Percentiles rank a stretch among this genome's conserved stretches.
Conservation (phyloP, 495 filamentous ascomycete genomes). For the Pseudevernia furfuracea region DNA sequence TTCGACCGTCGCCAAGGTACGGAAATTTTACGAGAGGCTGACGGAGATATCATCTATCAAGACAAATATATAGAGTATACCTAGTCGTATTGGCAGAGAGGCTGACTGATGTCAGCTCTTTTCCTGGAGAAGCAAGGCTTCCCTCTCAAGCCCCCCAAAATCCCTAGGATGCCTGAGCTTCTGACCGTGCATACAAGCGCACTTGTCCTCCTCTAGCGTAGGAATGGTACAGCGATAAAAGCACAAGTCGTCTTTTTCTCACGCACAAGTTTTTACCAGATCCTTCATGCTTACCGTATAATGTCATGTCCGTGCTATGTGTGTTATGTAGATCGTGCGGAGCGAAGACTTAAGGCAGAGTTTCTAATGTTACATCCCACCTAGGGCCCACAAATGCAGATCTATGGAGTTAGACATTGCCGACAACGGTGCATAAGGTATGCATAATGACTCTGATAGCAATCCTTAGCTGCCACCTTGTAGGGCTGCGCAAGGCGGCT, state of each 20-base stretch:
- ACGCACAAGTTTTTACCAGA: neutral
- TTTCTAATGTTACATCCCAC: neutral
- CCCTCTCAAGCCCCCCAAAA: neutral
- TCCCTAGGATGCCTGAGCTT: constrained; percentile 7
- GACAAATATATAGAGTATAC: neutral
- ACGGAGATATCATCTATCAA: neutral
- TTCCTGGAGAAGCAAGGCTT: constrained; percentile 2
- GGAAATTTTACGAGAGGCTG: neutral
- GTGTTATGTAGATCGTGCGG: neutral
- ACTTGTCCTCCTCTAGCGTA: constrained; percentile 9
- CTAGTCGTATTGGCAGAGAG: neutral
- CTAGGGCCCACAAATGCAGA: constrained; percentile 4
- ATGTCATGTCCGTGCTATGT: constrained; percentile 9
- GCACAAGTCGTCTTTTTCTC: neutral
- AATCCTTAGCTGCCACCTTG: constrained; percentile 13
- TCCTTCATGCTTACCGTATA: constrained; percentile 11
- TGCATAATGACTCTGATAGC: neutral
- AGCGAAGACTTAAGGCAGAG: constrained; percentile 2
- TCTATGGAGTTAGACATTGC: constrained; percentile 4
- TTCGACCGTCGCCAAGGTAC: constrained; percentile 3
- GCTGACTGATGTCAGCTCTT: constrained; percentile 15
- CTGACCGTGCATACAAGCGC: constrained; percentile 19
- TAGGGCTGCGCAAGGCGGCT: constrained; percentile 18
- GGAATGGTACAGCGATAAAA: constrained; percentile 6
- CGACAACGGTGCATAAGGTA: constrained; percentile 15